These are phyloP conservation scores for Ophiostoma angusticollis DNA, from an alignment of 2,329 filamentous ascomycete genomes.

Conservation along the genomic window DNA sequence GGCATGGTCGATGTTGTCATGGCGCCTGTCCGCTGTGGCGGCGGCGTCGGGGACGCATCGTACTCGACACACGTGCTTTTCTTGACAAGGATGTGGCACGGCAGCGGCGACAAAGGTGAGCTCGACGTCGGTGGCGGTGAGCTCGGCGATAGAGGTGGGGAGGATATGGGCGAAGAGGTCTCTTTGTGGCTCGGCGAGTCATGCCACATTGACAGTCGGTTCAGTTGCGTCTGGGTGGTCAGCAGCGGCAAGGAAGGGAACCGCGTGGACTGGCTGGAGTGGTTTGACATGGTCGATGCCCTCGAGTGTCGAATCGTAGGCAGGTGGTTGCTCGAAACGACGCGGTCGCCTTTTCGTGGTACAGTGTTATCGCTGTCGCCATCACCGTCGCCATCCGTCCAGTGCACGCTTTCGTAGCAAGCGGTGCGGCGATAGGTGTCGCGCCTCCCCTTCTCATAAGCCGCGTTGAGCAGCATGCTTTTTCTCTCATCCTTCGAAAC, in stretches of 20 bases:
- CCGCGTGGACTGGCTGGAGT: neutral
- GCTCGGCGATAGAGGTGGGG: neutral
- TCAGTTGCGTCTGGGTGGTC: neutral
- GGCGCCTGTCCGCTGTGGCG: too few relatives aligned
- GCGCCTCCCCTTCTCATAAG: neutral
- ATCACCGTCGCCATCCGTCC: neutral
- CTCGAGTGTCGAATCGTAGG: neutral
- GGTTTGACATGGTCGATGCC: neutral
- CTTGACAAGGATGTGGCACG: conserved; percentile 8
- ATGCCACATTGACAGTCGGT: conserved; percentile 1
- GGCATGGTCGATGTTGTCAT: neutral
- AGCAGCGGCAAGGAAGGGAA: neutral
- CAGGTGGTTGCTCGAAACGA: neutral
- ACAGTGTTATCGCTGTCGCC: neutral
- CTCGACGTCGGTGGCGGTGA: neutral
- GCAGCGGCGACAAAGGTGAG: neutral
- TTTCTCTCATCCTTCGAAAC: conserved; percentile 2
- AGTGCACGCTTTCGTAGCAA: too few relatives aligned
- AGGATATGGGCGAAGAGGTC: neutral
- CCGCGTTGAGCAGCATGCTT: neutral
- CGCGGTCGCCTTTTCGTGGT: neutral
- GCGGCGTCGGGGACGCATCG: neutral
- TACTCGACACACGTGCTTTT: conserved; percentile 7
- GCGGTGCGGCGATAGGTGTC: too few relatives aligned
- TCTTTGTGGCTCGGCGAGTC: neutral